phyloP scores from a whole-genome alignment of 208 protist genomes.

The Trypanosoma conorhini region DNA sequence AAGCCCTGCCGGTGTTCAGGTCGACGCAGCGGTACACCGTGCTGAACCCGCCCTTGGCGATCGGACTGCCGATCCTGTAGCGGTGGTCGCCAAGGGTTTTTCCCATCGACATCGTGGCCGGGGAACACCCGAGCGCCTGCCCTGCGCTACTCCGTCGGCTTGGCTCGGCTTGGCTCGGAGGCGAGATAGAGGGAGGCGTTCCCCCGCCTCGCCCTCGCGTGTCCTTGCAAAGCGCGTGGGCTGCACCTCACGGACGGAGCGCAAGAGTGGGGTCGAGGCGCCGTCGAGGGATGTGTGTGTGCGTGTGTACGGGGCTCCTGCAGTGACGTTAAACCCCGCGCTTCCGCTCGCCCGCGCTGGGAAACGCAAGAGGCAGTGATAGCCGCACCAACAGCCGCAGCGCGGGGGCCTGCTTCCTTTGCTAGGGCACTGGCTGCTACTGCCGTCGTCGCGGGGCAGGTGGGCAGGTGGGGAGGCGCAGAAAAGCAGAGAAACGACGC shows the following conservation, averaged over 20 bases:
- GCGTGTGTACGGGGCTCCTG: too few relatives aligned
- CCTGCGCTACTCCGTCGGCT: background rate
- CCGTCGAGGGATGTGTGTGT: too few relatives aligned
- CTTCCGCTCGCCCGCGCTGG: too few relatives aligned
- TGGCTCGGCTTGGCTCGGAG: too few relatives aligned
- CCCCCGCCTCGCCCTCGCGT: too few relatives aligned
- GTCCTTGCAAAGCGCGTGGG: too few relatives aligned
- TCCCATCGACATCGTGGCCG: slow-evolving; percentile 34
- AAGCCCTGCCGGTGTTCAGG: slow-evolving; percentile 33
- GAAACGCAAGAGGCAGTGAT: background rate
- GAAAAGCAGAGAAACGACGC: slow-evolving; percentile 21
- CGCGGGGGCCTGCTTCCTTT: background rate
- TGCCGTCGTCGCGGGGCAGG: background rate
- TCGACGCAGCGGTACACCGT: slow-evolving; percentile 76
- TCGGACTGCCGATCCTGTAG: slow-evolving; percentile 58
- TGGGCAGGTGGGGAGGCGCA: background rate
- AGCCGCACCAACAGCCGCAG: background rate
- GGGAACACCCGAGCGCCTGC: background rate
- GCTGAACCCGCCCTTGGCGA: slow-evolving; percentile 82
- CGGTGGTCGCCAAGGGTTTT: slow-evolving; percentile 63
- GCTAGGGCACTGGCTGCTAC: background rate
- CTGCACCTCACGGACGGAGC: too few relatives aligned
- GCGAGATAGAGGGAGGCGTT: too few relatives aligned
- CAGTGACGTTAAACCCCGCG: too few relatives aligned
- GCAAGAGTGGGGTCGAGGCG: too few relatives aligned